Conservation (phyloP, 352 stramenopile genomes). For the Hyaloperonospora brassicae region DNA sequence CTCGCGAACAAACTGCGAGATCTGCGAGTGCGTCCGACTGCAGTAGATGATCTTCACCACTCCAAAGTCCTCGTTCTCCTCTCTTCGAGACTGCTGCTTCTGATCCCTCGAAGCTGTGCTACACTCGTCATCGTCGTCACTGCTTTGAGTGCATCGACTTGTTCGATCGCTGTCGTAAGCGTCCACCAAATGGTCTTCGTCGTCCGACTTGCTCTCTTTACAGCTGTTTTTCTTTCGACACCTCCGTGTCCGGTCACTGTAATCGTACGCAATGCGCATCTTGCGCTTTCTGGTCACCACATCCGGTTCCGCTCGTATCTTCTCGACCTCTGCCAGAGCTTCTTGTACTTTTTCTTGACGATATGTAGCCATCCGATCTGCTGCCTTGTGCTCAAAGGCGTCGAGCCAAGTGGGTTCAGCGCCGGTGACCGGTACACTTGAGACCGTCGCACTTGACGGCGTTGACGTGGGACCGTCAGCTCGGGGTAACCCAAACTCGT, state of each 20-base stretch:
- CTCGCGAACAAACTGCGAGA: conserved; percentile 84
- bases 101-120: background rate
- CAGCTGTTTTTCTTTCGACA: conserved; percentile 6
- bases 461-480: background rate
- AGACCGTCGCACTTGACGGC: background rate
- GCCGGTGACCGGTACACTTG: conserved; percentile 2
- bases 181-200: conserved; percentile 59
- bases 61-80: conserved; percentile 30
- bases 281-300: conserved; percentile 59
- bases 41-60: conserved; percentile 86
- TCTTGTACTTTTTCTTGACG: conserved; percentile 38
- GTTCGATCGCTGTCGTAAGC: conserved; percentile 64
- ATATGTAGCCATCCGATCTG: conserved; percentile 33
- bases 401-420: conserved; percentile 53
- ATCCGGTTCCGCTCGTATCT: conserved; percentile 42
- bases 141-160: conserved; percentile 16
- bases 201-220: conserved; percentile 13
- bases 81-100: conserved; percentile 3
- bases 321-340: conserved; percentile 49
- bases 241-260: conserved; percentile 50
- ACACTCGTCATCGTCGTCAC: conserved; percentile 28
- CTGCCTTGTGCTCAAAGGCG: conserved; percentile 45
- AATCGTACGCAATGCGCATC: conserved; percentile 49
- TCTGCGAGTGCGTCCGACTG: conserved; percentile 86
- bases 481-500: conserved; percentile 58